A percentile compares a stretch with the other conserved stretches of the same genome.
phyloP scores from a whole-genome alignment of 2,329 filamentous ascomycete genomes.

The Aspergillus quadricinctus region DNA sequence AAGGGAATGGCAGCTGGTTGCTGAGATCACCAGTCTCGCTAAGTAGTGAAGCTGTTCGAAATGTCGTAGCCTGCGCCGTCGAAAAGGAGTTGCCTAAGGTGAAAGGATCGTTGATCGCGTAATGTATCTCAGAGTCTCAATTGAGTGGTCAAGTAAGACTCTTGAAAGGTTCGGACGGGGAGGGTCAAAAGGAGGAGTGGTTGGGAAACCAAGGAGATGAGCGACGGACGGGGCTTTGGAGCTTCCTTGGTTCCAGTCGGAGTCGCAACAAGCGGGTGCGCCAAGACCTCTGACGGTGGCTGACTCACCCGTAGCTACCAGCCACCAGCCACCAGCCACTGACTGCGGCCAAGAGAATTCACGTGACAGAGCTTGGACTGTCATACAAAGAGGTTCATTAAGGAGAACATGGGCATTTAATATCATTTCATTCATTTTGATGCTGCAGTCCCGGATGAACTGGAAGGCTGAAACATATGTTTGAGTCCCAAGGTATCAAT shows the following conservation, averaged over 20 bases:
- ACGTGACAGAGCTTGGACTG: not conserved
- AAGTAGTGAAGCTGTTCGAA: not conserved
- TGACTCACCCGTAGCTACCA: constrained; percentile 21
- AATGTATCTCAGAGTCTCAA: not conserved
- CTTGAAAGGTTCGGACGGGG: not conserved
- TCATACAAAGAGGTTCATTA: no score
- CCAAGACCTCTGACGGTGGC: constrained; percentile 20
- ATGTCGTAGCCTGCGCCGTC: constrained; percentile 8
- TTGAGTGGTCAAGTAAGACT: not conserved
- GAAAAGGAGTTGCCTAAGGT: not conserved
- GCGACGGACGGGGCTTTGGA: constrained; percentile 7
- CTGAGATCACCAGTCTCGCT: not conserved
- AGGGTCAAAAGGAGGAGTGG: constrained; percentile 9
- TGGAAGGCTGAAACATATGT: not conserved
- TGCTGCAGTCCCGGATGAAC: not conserved
- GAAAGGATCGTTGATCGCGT: not conserved
- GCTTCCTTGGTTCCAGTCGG: constrained; percentile 21
- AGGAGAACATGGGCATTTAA: no score
- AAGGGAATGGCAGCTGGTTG: not conserved
- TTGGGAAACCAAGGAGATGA: constrained; percentile 17
- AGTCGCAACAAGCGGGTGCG: constrained; percentile 33
- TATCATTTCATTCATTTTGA: not conserved
- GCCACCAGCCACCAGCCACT: not conserved
- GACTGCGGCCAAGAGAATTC: not conserved
- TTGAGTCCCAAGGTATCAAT: not conserved